Evolutionary conservation across 2,329 filamentous ascomycete genomes (phyloP), one percentile per base, ranked within the genome.

Genomic region (Fusarium torreyae): DNA sequence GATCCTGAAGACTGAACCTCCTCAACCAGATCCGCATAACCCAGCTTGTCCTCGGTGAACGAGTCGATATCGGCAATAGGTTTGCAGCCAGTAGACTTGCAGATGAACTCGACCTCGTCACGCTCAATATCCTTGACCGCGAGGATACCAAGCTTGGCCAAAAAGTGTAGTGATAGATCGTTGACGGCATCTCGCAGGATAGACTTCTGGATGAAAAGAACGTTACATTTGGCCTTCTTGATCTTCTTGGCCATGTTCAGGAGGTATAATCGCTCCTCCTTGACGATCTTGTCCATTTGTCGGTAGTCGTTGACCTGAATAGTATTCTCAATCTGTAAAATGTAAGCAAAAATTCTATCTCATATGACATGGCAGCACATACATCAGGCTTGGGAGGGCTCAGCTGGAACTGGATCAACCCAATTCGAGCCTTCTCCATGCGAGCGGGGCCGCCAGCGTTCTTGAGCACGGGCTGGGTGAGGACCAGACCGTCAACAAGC

Each of bases 231-330:
- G 73, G 96, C 94, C 88, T 98, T 99, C 85, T 98, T 98, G 82
- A 99, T 99, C 88, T 98, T 99, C 89, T 99, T 98, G 79, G 97
- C 94, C 89, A 99, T 93, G 86, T 98, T 98, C 62, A 99, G 88
- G 70, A 99, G 89, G 83, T 99, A 99, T 74, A 96, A 93, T 73
- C 96, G 93, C 86, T 99, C 96, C 84, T 99, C 96, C 85, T 99
- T 99, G 75, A 99, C 89, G 72, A 99, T 99, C 88, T 98, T 99
- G 86, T 99, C 96, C 96, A 99, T 99, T 81, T 99, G 96, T 78
- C 96, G 89, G 87, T 99, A 99, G 85, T 99, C 96, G 82, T 99
- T 99, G 77, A 99, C 96, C 33, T 97, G 91, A 70, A 99, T 98
- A 78, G 97, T 96, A 84, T 99, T 99, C 85, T 99, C 96, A 96